Base-by-base conservation (phyloP, 2,329 filamentous ascomycete genomes). In the Ophiostoma sp. region DNA sequence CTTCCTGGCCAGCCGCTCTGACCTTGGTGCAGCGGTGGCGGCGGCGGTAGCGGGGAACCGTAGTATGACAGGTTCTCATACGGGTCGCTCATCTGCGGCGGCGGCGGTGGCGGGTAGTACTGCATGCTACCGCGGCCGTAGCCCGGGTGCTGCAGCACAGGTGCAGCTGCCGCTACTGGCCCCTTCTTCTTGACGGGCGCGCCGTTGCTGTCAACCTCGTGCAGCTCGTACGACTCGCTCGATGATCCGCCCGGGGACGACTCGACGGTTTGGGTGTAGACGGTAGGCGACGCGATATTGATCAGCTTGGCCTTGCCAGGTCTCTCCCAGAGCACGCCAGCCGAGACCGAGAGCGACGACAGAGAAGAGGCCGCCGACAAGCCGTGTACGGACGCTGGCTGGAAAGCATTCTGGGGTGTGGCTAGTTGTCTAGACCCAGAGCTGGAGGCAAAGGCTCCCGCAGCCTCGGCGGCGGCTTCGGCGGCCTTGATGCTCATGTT, bases 191-290 rank as follows among this genome's bases (percentile, higher is more conserved):
- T 44, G 16, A 63, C 36, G 2, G 58, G 11, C 71, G 38, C 18
- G 27, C 66, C 11, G 58, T 36, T 41, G 67, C 41, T 27, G 64
- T 62, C 74, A 75, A 44, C 81, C 67, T 81, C 77, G 42, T 80
- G 77, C 74, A 85, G 75, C 76, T 86, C 84, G 67, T 83, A 85
- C 4, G 77, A 76, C 69, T 84, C 81, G 8, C 74, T 74, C 1
- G 64, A 65, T 66, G 69, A 75, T 8, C 72, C 70, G 4, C 71
- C 55, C 1, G 55, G 55, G 4, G 55, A n/a, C 16, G 67, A 64
- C 55, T 58, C 45, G 18, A 52, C 18, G 60, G 45, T 52, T 42
- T 58, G 64, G 16, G 49, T 49, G 36, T 65, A 36, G 58, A 49
- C 14, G 18, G 44, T 18, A 58, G 64, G 42, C 38, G 18, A 52